Evolutionary conservation across 768 basidiomycete genomes (phyloP).

Genomic region (Serendipita vermifera): DNA sequence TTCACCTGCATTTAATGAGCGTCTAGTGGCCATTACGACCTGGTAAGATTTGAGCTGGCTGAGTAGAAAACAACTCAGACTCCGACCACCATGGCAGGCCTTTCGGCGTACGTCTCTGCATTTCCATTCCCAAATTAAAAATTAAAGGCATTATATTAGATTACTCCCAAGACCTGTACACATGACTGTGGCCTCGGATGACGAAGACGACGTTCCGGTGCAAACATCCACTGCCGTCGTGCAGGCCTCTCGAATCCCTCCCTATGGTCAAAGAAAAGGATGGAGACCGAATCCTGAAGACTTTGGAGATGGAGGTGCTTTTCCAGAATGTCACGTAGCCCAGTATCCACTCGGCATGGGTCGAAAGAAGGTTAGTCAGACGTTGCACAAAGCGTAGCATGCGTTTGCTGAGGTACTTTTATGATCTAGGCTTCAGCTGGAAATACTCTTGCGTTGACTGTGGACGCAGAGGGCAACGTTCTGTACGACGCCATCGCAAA

Average conservation of each 20-base stretch:
- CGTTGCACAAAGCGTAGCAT: neutral
- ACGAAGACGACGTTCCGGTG: conserved; percentile 41
- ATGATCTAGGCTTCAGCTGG: conserved; percentile 63
- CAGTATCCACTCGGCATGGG: conserved; percentile 96
- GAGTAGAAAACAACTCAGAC: neutral
- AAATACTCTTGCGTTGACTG: conserved; percentile 91
- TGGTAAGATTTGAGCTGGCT: too few species aligned
- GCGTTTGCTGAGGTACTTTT: neutral
- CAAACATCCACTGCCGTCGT: conserved; percentile 17
- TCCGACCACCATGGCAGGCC: conserved; percentile 40
- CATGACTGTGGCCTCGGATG: conserved; percentile 40
- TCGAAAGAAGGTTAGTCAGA: conserved; percentile 65
- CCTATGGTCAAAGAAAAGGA: conserved; percentile 71
- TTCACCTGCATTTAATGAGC: too few species aligned
- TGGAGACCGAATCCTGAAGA: conserved; percentile 83
- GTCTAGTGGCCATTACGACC: too few species aligned
- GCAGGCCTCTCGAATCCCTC: conserved; percentile 34
- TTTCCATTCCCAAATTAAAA: conserved; percentile 11
- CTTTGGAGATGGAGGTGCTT: conserved; percentile 80
- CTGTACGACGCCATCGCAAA: conserved; percentile 95
- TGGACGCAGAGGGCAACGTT: conserved; percentile 91
- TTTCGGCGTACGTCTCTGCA: conserved; percentile 52
- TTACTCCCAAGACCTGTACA: conserved; percentile 55
- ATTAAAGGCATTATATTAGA: conserved; percentile 26
- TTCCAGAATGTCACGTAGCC: conserved; percentile 91